These are phyloP conservation scores for Kwoniella shandongensis DNA, from an alignment of 768 basidiomycete species.

Conservation along the genomic window DNA sequence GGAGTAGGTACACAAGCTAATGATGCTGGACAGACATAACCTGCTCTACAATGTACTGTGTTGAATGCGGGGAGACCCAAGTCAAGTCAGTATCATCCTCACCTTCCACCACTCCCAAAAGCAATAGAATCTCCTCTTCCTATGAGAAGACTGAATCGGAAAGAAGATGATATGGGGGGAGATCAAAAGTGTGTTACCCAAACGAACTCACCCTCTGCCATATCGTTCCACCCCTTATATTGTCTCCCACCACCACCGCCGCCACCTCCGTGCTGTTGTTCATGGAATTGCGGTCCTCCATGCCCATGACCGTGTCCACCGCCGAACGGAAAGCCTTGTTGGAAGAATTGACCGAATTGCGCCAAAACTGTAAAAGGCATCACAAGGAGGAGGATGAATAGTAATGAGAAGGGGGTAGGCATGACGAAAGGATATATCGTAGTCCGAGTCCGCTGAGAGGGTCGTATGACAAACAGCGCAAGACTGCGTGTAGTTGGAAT, in stretches of 20 bases:
- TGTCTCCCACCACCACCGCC: constrained; percentile 9
- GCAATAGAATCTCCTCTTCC: too few species aligned
- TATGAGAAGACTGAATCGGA: not conserved
- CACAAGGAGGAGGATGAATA: not conserved
- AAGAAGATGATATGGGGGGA: not conserved
- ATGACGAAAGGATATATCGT: too few species aligned
- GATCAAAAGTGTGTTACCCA: not conserved
- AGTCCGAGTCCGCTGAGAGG: too few species aligned
- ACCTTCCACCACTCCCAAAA: too few species aligned
- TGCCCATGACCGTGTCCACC: constrained; percentile 14
- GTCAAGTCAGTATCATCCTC: not conserved
- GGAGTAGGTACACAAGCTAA: constrained; percentile 47
- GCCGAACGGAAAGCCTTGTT: constrained; percentile 28
- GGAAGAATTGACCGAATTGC: constrained; percentile 27
- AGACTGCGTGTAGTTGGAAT: too few species aligned
- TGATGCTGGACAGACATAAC: constrained; percentile 45
- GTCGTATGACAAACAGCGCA: too few species aligned
- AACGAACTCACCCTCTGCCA: constrained; percentile 25
- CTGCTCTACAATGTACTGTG: constrained; percentile 43
- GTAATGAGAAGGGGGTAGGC: not conserved
- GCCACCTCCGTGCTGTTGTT: constrained; percentile 6
- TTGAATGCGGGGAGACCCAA: not conserved
- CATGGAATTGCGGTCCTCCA: constrained; percentile 5
- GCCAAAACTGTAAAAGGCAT: constrained; percentile 1
- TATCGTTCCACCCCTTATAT: constrained; percentile 16